Conservation (phyloP, 306 rosid genomes). For the Glycine tomentella region DNA sequence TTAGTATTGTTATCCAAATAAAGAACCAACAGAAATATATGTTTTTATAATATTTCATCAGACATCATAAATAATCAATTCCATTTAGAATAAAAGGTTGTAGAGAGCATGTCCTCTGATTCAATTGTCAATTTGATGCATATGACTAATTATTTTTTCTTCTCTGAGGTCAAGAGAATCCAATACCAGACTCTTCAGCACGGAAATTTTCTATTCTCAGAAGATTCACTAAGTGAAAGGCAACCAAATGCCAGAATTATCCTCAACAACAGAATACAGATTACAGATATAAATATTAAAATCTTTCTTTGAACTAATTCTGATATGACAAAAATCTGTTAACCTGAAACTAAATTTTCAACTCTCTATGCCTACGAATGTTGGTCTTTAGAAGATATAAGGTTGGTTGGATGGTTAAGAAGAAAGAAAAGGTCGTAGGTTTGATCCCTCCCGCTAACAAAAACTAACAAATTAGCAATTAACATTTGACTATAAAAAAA, state of each 20-base stretch:
- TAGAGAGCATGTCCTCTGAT: background rate
- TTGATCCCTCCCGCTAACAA: too few relatives aligned
- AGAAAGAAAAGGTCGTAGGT: too few relatives aligned
- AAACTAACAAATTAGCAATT: too few relatives aligned
- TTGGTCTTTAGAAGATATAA: background rate
- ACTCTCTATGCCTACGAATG: background rate
- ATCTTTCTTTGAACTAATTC: background rate
- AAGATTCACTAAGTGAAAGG: background rate
- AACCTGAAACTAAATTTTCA: slow-evolving; percentile 9
- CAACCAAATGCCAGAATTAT: background rate
- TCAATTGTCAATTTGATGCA: background rate
- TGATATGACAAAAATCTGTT: background rate
- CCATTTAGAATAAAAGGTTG: background rate
- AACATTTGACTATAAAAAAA: too few relatives aligned
- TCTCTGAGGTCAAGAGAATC: background rate
- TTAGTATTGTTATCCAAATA: slow-evolving; percentile 13
- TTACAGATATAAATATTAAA: background rate
- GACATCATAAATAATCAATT: slow-evolving; percentile 3
- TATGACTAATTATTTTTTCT: too few relatives aligned
- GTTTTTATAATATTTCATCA: background rate
- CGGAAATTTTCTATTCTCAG: background rate
- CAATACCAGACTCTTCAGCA: background rate
- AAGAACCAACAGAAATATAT: slow-evolving; percentile 1
- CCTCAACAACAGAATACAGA: background rate
- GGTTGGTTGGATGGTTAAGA: background rate